Conservation (phyloP, 768 basidiomycete species). For the Boletus subparvulus region DNA sequence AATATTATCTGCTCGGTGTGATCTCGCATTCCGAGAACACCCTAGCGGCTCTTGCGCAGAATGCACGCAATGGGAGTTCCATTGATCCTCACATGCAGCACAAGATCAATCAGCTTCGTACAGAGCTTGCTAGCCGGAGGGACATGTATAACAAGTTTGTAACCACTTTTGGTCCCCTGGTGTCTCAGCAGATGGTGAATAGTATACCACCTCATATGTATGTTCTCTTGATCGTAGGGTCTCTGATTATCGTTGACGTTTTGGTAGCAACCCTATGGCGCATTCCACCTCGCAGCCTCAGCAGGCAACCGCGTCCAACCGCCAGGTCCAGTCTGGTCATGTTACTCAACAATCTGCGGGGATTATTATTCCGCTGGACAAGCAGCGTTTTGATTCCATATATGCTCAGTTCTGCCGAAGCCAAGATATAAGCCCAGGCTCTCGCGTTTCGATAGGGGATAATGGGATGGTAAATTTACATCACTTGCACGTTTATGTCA, state of each 20-base stretch:
- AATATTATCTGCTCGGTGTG: slow-evolving; percentile 1
- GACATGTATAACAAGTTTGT: slow-evolving; percentile 41
- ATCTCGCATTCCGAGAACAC: slow-evolving; percentile 18
- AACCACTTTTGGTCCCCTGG: slow-evolving; percentile 25
- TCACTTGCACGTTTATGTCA: slow-evolving; percentile 56
- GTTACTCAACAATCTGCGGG: slow-evolving; percentile 12
- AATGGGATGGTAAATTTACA: slow-evolving; percentile 59
- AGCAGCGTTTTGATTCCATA: slow-evolving; percentile 49
- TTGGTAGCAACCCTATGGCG: slow-evolving; percentile 18
- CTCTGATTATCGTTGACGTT: slow-evolving; percentile 4
- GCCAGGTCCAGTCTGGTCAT: slow-evolving; percentile 23
- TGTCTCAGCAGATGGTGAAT: slow-evolving; percentile 27
- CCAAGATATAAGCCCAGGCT: slow-evolving; percentile 41
- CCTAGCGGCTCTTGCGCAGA: slow-evolving; percentile 6
- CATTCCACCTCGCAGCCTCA: slow-evolving; percentile 22
- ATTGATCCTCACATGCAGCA: slow-evolving; percentile 18
- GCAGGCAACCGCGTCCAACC: slow-evolving; percentile 8
- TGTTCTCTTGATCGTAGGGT: slow-evolving; percentile 9
- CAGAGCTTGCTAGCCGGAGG: slow-evolving; percentile 33
- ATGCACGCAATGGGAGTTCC: slow-evolving; percentile 11
- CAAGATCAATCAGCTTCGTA: slow-evolving; percentile 17
- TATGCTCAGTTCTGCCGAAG: slow-evolving; percentile 50
- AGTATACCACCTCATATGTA: slow-evolving; percentile 36
- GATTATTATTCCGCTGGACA: slow-evolving; percentile 46
- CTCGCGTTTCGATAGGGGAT: slow-evolving; percentile 48